A percentile compares a stretch with the other conserved stretches of the same genome.
These are phyloP conservation scores for Yamadazyma kitorensis DNA, from an alignment of 805 yeast species.

Conservation along the genomic window DNA sequence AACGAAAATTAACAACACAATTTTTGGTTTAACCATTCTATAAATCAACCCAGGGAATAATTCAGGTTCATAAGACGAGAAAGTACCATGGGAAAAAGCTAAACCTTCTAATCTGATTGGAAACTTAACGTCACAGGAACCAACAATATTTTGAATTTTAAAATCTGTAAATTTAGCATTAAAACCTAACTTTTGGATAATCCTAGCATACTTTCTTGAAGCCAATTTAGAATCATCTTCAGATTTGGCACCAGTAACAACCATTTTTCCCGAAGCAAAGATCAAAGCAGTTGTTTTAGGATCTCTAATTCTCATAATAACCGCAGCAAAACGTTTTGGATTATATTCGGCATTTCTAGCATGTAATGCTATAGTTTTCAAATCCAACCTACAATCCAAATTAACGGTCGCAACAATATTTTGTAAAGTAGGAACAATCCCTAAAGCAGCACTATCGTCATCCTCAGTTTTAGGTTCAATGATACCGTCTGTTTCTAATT, in stretches of 20 bases:
- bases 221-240: slow-evolving; percentile 99
- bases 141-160: slow-evolving; percentile 97
- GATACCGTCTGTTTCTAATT: slow-evolving; percentile 18
- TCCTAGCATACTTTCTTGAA: slow-evolving; percentile 95
- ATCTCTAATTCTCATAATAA: slow-evolving; percentile 98
- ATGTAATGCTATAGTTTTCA: slow-evolving; percentile 95
- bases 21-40: slow-evolving; percentile 99
- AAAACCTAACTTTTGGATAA: slow-evolving; percentile 95
- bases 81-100: slow-evolving; percentile 97
- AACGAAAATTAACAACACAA: slow-evolving; percentile 91
- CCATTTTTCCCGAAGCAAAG: slow-evolving; percentile 99
- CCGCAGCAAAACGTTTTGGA: slow-evolving; percentile 99
- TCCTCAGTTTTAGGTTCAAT: slow-evolving; percentile 41
- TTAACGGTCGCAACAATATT: slow-evolving; percentile 98
- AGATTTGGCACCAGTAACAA: slow-evolving; percentile 98
- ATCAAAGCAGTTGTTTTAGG: slow-evolving; percentile 97
- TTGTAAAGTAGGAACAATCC: slow-evolving; percentile 92
- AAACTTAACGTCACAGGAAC: slow-evolving; percentile 97
- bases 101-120: slow-evolving; percentile 96
- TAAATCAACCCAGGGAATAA: slow-evolving; percentile 96
- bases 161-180: slow-evolving; percentile 97
- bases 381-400: slow-evolving; percentile 90
- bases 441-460: slow-evolving; percentile 80
- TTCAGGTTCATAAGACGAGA: slow-evolving; percentile 98
- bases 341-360: slow-evolving; percentile 99